Conservation (phyloP, 192 early-diverging fungal genomes). For the Rhizophagus sp. region DNA sequence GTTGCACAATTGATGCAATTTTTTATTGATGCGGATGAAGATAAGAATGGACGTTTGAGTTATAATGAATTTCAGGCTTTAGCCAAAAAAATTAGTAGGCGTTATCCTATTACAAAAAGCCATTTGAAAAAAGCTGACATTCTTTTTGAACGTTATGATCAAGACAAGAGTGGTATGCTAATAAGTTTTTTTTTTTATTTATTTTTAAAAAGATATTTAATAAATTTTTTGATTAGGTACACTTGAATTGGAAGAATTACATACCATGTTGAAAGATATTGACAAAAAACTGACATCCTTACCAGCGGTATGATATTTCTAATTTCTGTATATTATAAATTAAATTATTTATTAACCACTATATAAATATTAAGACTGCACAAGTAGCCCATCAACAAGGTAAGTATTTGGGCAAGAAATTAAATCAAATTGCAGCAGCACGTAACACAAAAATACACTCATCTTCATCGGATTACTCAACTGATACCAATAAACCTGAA, state of each 20-base stretch:
- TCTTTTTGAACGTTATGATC: conserved; percentile 50
- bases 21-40: conserved; percentile 49
- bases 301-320: conserved; percentile 46
- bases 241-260: conserved; percentile 54
- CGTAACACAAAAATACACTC: not conserved
- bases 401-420: conserved; percentile 45
- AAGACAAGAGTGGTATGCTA: conserved; percentile 42
- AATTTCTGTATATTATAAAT: not conserved
- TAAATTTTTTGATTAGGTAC: conserved; percentile 31
- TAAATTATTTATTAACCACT: conserved; percentile 3
- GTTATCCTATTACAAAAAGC: conserved; percentile 53
- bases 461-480: not conserved
- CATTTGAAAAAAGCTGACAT: conserved; percentile 51
- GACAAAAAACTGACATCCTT: conserved; percentile 54
- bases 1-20: conserved; percentile 46
- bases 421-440: conserved; percentile 40
- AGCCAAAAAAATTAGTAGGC: conserved; percentile 42
- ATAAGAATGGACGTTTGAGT: conserved; percentile 47
- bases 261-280: conserved; percentile 48
- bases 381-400: conserved; percentile 62
- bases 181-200: not conserved
- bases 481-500: not conserved
- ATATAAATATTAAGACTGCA: conserved; percentile 46
- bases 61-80: conserved; percentile 52
- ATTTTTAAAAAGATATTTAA: not conserved